phyloP scores from a whole-genome alignment of 345 rosid species.

The Combretum micranthum region DNA sequence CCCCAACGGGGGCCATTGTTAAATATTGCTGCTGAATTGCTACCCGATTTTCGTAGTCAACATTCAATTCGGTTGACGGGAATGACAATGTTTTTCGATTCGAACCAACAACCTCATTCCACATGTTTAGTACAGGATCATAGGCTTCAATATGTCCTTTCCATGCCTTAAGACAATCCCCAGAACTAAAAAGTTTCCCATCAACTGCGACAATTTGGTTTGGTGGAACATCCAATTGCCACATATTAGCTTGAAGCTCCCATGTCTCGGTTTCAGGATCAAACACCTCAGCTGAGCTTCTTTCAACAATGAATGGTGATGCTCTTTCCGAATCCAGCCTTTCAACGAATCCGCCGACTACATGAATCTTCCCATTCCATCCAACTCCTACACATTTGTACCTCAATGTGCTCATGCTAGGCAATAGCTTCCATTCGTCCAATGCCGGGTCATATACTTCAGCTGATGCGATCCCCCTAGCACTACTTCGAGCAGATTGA shows the following conservation, averaged over 20 bases:
- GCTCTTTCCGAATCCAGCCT: constrained; percentile 17
- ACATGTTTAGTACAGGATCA: constrained; percentile 34
- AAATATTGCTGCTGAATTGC: constrained; percentile 25
- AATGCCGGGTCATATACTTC: constrained; percentile 32
- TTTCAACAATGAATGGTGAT: constrained; percentile 25
- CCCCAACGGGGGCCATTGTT: constrained; percentile 45
- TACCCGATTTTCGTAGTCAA: not conserved
- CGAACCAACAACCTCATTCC: constrained; percentile 47
- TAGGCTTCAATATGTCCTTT: constrained; percentile 49
- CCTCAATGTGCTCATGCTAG: constrained; percentile 31
- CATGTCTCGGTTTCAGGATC: constrained; percentile 23
- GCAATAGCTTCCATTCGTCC: constrained; percentile 28
- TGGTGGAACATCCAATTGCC: constrained; percentile 61
- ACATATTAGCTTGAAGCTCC: constrained; percentile 44
- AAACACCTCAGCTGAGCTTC: constrained; percentile 51
- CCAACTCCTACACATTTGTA: constrained; percentile 49
- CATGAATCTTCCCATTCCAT: constrained; percentile 40
- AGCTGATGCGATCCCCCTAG: constrained; percentile 24
- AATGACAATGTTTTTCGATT: constrained; percentile 16
- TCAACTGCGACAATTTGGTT: constrained; percentile 38
- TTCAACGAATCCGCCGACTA: constrained; percentile 40
- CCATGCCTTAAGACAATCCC: constrained; percentile 52
- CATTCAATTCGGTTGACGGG: constrained; percentile 6
- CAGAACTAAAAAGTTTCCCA: constrained; percentile 40
- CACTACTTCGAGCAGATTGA: constrained; percentile 22